Conservation (phyloP, 345 rosid genomes). For the Arabis alpina region DNA sequence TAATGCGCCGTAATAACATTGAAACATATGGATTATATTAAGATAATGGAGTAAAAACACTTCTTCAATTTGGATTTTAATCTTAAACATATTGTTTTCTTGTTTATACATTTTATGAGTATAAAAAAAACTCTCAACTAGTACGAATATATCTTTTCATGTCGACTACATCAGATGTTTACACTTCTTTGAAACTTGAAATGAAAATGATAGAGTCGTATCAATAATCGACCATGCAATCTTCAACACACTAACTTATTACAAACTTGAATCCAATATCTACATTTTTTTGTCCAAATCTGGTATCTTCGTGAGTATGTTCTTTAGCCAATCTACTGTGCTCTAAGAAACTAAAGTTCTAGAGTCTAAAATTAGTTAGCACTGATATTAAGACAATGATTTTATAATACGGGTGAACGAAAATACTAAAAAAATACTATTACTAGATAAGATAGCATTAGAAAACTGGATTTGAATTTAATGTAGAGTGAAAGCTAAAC, state of each 20-base stretch:
- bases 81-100: background rate
- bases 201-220: background rate
- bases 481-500: too few species aligned
- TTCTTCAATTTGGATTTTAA: background rate
- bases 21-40: background rate
- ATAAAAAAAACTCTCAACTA: too few species aligned
- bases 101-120: background rate
- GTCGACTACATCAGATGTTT: background rate
- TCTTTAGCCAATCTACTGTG: background rate
- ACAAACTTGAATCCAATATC: constrained; percentile 14
- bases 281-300: background rate
- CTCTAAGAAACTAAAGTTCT: too few species aligned
- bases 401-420: too few species aligned
- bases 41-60: background rate
- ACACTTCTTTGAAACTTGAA: background rate
- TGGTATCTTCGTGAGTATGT: background rate
- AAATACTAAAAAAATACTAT: too few species aligned
- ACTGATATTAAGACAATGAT: too few species aligned
- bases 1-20: constrained; percentile 25
- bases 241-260: background rate
- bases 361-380: too few species aligned
- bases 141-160: background rate
- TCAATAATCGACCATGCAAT: background rate
- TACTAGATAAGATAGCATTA: too few species aligned
- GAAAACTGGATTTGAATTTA: too few species aligned